Evolutionary conservation across 805 yeast species (phyloP), one percentile per base, ranked within the genome.

Genomic region (Wickerhamiella lipophila): DNA sequence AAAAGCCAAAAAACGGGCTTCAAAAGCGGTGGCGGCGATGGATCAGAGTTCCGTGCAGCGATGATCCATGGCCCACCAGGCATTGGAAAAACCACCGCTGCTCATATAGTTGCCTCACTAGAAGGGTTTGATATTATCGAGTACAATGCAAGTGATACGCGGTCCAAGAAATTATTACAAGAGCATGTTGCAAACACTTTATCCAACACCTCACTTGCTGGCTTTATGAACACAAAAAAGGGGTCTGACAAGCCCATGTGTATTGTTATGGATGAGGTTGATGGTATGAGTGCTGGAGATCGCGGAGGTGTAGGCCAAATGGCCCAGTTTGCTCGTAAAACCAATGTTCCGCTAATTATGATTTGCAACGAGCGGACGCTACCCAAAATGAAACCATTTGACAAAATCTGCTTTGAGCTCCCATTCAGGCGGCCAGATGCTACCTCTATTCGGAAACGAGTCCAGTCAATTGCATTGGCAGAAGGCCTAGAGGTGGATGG

Each of bases 251-350:
- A 75, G 44, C 53, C 52, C 52, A 79, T 89, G 57, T 85, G 87
- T 49, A 71, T 92, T 42, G 82, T 92, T 54, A 87, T 92, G 97
- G 99, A 92, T 67, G 99, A 92, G 68, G 97, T 92, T 26, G 99
- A 92, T 64, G 99, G 99, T 57, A 92, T 92, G 97, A 85, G 95
- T 36, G 87, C 94, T 60, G 99, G 99, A 55, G 99, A 92, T 65
- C 81, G 92, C 58, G 99, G 99, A 53, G 99, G 99, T 54, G 95
- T 92, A 23, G 96, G 96, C 21, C 94, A 87, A 52, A 72, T 92
- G 64, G 86, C 96, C 0, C 79, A 81, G 36, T 81, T 85, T 57
- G 88, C 96, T 61, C 74, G 81, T 39, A 80, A 78, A 46, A 87
- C 97, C 0, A 74, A 78, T 40, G 84, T 89, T 57, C 98, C 99